A percentile compares a stretch with the other conserved stretches of the same genome.
Evolutionary conservation across 2,329 filamentous ascomycete species (phyloP).

Genomic region (Trichoderma sp.): DNA sequence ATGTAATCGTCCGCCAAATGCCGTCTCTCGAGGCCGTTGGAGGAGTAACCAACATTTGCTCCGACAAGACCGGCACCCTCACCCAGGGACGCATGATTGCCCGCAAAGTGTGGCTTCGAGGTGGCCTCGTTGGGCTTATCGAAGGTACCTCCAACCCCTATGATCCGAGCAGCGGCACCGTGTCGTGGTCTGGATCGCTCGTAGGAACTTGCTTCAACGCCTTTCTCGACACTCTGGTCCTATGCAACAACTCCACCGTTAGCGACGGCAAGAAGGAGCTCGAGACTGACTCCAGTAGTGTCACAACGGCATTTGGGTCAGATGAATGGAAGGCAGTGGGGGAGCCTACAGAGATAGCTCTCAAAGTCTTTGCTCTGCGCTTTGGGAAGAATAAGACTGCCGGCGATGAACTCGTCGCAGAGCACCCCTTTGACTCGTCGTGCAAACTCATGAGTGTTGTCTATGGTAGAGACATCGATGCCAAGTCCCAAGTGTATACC

Average conservation of each 20-base stretch:
- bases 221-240: slow-evolving; percentile 54
- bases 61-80: slow-evolving; percentile 67
- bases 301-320: slow-evolving; percentile 43
- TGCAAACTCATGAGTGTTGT: slow-evolving; percentile 75
- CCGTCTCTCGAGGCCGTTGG: slow-evolving; percentile 65
- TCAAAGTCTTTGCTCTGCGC: slow-evolving; percentile 70
- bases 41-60: slow-evolving; percentile 68
- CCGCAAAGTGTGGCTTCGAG: slow-evolving; percentile 59
- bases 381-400: slow-evolving; percentile 53
- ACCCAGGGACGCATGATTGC: slow-evolving; percentile 66
- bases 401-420: slow-evolving; percentile 52
- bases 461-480: slow-evolving; percentile 43
- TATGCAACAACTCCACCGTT: slow-evolving; percentile 60
- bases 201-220: slow-evolving; percentile 41
- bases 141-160: slow-evolving; percentile 57
- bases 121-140: slow-evolving; percentile 51
- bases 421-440: slow-evolving; percentile 71
- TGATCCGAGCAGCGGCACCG: slow-evolving; percentile 56
- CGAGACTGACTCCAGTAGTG: slow-evolving; percentile 47
- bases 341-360: slow-evolving; percentile 70
- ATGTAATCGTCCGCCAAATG: slow-evolving; percentile 65
- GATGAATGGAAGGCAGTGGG: slow-evolving; percentile 58
- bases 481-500: slow-evolving; percentile 46
- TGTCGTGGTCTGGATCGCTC: slow-evolving; percentile 43
- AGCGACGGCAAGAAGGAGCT: slow-evolving; percentile 47